These are phyloP conservation scores for Symbiodinium pilosum DNA, from an alignment of 73 alveolate species.

Conservation along the genomic window DNA sequence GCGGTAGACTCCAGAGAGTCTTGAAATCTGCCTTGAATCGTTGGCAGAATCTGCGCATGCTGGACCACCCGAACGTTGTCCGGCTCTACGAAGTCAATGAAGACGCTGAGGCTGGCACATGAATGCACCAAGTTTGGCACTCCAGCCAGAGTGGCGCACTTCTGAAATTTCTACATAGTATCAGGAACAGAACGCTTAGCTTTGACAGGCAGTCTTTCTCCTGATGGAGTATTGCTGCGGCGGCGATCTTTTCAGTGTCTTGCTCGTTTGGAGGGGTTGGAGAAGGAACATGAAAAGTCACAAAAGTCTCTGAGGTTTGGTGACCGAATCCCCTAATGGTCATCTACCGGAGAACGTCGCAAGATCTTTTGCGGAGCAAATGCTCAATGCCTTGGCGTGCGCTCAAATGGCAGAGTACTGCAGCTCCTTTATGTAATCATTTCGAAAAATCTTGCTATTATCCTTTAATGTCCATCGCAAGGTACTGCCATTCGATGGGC, in stretches of 20 bases:
- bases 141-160: too few species aligned
- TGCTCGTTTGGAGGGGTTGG: neutral
- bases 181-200: neutral
- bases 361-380: conserved; percentile 75
- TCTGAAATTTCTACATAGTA: neutral
- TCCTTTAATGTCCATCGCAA: neutral
- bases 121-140: neutral
- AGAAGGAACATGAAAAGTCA: neutral
- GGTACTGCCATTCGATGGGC: conserved; percentile 97
- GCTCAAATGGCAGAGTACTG: neutral
- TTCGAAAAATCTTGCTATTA: neutral
- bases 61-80: conserved; percentile 94
- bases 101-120: conserved; percentile 92
- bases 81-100: conserved; percentile 79
- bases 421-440: neutral
- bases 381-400: conserved; percentile 87
- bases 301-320: conserved; percentile 3
- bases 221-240: conserved; percentile 94
- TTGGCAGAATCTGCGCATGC: conserved; percentile 70
- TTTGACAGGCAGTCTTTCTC: conserved; percentile 42
- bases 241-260: conserved; percentile 65
- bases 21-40: neutral
- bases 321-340: conserved; percentile 76
- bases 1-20: neutral
- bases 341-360: conserved; percentile 49